Evolutionary conservation across 192 early-diverging fungal species (phyloP), one percentile per base, ranked within the genome.

Genomic region (Gryganskiella cystojenkinii): DNA sequence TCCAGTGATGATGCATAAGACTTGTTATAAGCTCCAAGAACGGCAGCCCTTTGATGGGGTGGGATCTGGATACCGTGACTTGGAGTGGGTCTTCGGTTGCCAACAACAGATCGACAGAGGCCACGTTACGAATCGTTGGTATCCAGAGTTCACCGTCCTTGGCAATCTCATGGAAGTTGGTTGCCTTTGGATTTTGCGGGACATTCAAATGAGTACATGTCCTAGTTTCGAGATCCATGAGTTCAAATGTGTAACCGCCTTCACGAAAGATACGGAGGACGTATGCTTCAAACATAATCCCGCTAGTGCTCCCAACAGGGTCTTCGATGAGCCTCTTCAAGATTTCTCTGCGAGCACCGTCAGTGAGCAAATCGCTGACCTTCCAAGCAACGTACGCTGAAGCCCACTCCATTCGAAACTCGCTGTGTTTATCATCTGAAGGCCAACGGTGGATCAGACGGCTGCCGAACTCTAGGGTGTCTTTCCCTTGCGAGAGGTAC

Each of bases 361-460:
- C 53, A 7, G 54, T 44, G 34, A 67, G 24, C 28, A 24, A 40
- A 46, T 56, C 55, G 24, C 22, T 20, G 30, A 67, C 30, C 43
- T 28, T 56, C 15, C 56, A 20, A 25, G 22, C 15, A 54, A 65
- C 31, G 33, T 30, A 25, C 53, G 47, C n/a, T 24, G 50, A 40
- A 34, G 69, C 60, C 69, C 59, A 71, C 37, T 40, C 33, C 35
- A 62, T 15, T 2, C 20, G 60, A 37, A 34, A 55, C 0, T 28
- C 55, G 20, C 20, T 17, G 44, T 70, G 60, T 46, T 55, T 52
- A 5, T 45, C 27, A 63, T 61, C 22, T n/a, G 30, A 28, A 24
- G 60, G 61, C 60, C 61, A 71, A 24, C 33, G 69, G 54, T 71
- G 60, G 24, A 71, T 24, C 60, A 63, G 51, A 42, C 27, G 69